Percentiles rank a stretch among this genome's conserved stretches.
Conservation (phyloP, 768 basidiomycete genomes). For the Candolleomyces eurysporus region DNA sequence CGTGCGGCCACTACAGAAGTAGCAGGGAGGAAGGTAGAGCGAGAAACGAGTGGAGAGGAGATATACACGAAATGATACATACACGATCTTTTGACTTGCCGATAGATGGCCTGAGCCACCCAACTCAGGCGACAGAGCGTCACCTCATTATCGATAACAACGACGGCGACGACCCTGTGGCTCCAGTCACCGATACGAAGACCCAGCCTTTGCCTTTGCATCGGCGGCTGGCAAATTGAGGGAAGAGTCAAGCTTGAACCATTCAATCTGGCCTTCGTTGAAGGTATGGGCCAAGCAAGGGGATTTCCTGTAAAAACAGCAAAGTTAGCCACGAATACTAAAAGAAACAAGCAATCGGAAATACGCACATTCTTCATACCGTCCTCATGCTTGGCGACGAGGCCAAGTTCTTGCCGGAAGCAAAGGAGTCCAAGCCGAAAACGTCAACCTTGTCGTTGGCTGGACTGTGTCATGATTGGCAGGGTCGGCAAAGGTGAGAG, state of each 20-base stretch:
- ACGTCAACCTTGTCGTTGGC: too few species aligned
- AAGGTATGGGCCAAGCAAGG: conserved; percentile 88
- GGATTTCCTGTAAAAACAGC: conserved; percentile 43
- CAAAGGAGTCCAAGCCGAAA: too few species aligned
- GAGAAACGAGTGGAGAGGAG: background rate
- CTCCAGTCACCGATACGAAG: background rate
- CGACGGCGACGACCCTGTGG: background rate
- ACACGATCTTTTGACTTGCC: background rate
- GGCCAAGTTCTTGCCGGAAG: too few species aligned
- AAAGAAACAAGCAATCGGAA: background rate
- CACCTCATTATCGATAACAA: background rate
- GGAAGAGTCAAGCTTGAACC: conserved; percentile 98
- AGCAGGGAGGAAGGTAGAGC: too few species aligned
- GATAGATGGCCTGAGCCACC: background rate
- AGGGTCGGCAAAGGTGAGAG: conserved; percentile 87
- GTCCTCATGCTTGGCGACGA: too few species aligned
- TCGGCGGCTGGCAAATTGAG: conserved; percentile 88
- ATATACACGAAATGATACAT: conserved; percentile 2
- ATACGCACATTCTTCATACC: conserved; percentile 63
- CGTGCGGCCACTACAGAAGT: too few species aligned
- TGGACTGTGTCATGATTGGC: conserved; percentile 98
- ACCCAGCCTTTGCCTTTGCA: conserved; percentile 38
- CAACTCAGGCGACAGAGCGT: background rate
- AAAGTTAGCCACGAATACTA: background rate
- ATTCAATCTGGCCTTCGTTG: conserved; percentile 95